Conservation (phyloP, 2,329 filamentous ascomycete species). For the Atkinsonella texensis region DNA sequence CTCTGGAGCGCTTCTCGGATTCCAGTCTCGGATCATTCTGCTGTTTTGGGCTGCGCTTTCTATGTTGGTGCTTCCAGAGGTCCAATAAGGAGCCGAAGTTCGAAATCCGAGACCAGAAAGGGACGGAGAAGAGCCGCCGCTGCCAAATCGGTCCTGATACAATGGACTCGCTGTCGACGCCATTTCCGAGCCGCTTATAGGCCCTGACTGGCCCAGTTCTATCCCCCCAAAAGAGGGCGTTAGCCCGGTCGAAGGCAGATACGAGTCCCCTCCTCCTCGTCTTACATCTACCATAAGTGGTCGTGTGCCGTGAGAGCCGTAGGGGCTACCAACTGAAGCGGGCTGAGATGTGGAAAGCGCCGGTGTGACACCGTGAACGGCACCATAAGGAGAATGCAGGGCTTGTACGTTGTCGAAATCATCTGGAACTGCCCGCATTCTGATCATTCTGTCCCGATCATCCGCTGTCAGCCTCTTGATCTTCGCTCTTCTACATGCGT, state of each 20-base stretch:
- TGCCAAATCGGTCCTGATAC: slow-evolving; percentile 42
- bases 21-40: slow-evolving; percentile 1
- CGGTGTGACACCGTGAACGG: slow-evolving; percentile 39
- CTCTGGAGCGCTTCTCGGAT: neutral
- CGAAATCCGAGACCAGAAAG: slow-evolving; percentile 24
- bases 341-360: slow-evolving; percentile 30
- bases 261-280: slow-evolving; percentile 50
- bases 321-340: slow-evolving; percentile 36
- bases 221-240: slow-evolving; percentile 57
- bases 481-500: slow-evolving; percentile 45
- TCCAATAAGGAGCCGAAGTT: slow-evolving; percentile 2
- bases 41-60: neutral
- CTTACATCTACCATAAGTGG: slow-evolving; percentile 59
- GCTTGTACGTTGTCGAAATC: slow-evolving; percentile 61
- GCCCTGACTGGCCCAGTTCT: slow-evolving; percentile 44
- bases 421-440: slow-evolving; percentile 59
- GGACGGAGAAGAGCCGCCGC: slow-evolving; percentile 34
- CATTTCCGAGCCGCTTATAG: slow-evolving; percentile 40
- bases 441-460: slow-evolving; percentile 58
- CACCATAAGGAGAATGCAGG: slow-evolving; percentile 54
- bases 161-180: slow-evolving; percentile 45
- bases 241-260: slow-evolving; percentile 54
- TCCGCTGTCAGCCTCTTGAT: slow-evolving; percentile 61
- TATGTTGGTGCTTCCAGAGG: slow-evolving; percentile 1
- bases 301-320: slow-evolving; percentile 50